Evolutionary conservation across 805 yeast species (phyloP), one percentile per base, ranked within the genome.

Genomic region (Sporopachydermia lactativora): DNA sequence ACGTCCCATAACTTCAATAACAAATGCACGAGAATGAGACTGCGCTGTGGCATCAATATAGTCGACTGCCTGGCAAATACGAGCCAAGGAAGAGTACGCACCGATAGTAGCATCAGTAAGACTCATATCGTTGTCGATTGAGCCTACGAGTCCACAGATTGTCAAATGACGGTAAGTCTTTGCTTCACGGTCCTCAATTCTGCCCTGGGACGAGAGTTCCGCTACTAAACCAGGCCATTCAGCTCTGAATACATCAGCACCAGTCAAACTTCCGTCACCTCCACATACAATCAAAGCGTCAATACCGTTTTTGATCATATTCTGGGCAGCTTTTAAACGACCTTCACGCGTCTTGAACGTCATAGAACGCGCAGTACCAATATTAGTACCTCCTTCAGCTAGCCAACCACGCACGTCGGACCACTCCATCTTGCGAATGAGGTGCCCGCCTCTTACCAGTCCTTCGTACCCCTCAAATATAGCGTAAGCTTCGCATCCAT

Each of bases 1-100:
- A 57, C 98, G 77, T 46, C 98, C 98, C 98, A 92, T 92, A 35
- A 92, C 98, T 60, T 92, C 98, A 44, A 92, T 82, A 36, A 92
- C 96, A 59, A 92, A 92, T 4, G 98, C 98, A 55, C 98, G 75
- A 11, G 95, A 84, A 60, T 92, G 98, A 2, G 97, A 89, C 49
- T 82, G 75, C 14, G 98, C 98, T 31, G 98, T 92, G 40, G 96
- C 95, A 60, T 88, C 96, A 50, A 92, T 92, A 65, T 85, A 89
- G 61, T 92, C 97, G 46, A 92, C 86, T 68, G 84, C 79, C 60
- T 85, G 83, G 61, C 95, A 81, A 51, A 92, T 92, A 57, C 98
- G 70, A 49, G 81, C 95, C 51, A 92, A 70, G 3, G 96, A 84
- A 5, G 96, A 85, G 63, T 76, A 85, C 3, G 96, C 95, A 54